Evolutionary conservation across 75 land plant genomes (phyloP), one percentile per base, ranked within the genome.

Genomic region (Larix kaempferi): DNA sequence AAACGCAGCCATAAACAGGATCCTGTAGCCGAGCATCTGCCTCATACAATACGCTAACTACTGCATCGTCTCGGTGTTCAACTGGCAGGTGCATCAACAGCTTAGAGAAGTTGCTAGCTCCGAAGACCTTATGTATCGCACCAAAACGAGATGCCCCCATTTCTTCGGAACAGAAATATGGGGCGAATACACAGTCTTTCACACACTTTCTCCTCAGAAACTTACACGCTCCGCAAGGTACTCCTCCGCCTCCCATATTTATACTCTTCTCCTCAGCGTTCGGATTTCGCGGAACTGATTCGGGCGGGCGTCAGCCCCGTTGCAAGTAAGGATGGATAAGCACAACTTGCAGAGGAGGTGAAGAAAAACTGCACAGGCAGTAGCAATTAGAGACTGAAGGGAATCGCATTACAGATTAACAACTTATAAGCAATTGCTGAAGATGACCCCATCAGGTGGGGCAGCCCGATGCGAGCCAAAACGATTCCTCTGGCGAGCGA

Each of bases 51-150:
- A 86, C 75, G 76, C 87, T 86, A 13, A 80, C 56, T 14, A 84
- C 88, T 7, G 88, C 88, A 19, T 86, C 87, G 57, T 67, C 72
- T 61, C 88, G 83, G 10, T 86, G 63, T 14, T 78, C 56, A 27
- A 62, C 15, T 23, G 83, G 87, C 61, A 86, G 78, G 60, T 77
- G 79, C 10, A 35, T 77, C 75, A 86, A 59, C 72, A 86, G 80
- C 83, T 86, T 86, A 39, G 79, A 75, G 25, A 86, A 87, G 71
- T 86, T 86, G 79, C 88, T 86, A 26, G 88, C 88, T 10, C 88
- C 88, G 61, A 86, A 86, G 19, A 86, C 62, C 78, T 86, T 86
- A 71, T 86, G 88, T 10, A 86, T 86, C 0, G 88, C 87, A 11
- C 83, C 87, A 19, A 86, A 86, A 10, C 79, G 88, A 2, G 87